These are phyloP conservation scores for Xanthoparmelia taractica DNA, from an alignment of 495 filamentous ascomycete genomes.

Conservation along the genomic window DNA sequence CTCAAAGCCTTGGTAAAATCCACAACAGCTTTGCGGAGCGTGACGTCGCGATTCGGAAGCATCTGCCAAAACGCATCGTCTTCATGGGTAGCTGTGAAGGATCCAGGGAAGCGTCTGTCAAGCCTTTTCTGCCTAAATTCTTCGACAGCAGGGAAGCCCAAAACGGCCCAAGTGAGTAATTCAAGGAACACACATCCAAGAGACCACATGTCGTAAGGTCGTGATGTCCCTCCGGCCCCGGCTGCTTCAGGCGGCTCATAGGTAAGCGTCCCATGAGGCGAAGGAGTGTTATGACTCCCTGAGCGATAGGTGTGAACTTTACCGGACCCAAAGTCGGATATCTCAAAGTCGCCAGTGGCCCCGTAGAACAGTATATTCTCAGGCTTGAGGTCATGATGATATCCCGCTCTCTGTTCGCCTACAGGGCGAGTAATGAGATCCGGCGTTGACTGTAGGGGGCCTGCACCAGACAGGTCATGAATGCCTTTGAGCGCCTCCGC, in stretches of 20 bases:
- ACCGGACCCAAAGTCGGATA: constrained; percentile 15
- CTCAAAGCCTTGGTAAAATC: constrained; percentile 7
- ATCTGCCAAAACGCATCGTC: not conserved
- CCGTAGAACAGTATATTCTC: constrained; percentile 32
- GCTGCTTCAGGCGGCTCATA: constrained; percentile 43
- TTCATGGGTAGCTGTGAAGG: not conserved
- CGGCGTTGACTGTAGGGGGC: not conserved
- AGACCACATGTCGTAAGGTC: constrained; percentile 40
- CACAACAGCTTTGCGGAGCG: constrained; percentile 7
- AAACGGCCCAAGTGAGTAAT: constrained; percentile 19
- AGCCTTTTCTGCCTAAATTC: not conserved
- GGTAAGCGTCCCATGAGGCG: constrained; percentile 24
- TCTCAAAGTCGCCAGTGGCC: constrained; percentile 21
- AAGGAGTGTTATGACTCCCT: constrained; percentile 5
- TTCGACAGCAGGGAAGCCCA: constrained; percentile 8
- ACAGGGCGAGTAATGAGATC: not conserved
- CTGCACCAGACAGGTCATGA: not conserved
- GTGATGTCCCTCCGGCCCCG: constrained; percentile 30
- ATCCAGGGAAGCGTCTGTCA: not conserved
- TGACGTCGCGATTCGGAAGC: not conserved
- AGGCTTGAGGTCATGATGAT: constrained; percentile 31
- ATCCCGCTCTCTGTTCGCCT: not conserved
- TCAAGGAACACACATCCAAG: constrained; percentile 44
- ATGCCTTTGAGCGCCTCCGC: constrained; percentile 21
- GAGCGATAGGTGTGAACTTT: constrained; percentile 14